Conservation (phyloP, 192 early-diverging fungal species). For the Coemansia aciculifera region DNA sequence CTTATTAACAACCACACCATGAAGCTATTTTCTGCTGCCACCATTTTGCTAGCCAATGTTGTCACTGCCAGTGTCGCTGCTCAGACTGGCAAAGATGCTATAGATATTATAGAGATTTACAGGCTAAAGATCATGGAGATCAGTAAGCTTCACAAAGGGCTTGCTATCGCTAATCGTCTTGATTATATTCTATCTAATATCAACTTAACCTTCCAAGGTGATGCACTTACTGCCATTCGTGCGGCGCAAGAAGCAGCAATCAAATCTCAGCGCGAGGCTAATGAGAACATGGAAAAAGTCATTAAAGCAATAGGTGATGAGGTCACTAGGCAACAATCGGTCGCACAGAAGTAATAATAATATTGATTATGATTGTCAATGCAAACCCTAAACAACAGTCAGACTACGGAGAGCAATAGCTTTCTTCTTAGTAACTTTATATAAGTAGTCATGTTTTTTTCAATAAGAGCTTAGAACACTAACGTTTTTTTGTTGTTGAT, state of each 20-base stretch:
- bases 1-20: background rate
- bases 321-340: no score
- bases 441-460: no score
- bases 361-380: no score
- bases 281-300: background rate
- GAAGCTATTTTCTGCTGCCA: background rate
- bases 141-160: background rate
- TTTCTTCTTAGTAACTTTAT: no score
- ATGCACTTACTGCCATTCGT: background rate
- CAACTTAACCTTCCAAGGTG: background rate
- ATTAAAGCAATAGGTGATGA: background rate
- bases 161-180: background rate
- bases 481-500: no score
- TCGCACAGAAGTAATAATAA: no score
- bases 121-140: background rate
- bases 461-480: no score
- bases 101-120: background rate
- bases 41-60: background rate
- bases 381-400: no score
- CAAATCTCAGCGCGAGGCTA: background rate
- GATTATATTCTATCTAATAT: background rate
- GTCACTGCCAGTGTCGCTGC: background rate
- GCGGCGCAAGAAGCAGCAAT: background rate
- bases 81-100: background rate
- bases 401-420: no score